Percentiles rank a stretch among this genome's conserved stretches.
Evolutionary conservation across 345 rosid genomes (phyloP).

Genomic region (Citrus glauca): DNA sequence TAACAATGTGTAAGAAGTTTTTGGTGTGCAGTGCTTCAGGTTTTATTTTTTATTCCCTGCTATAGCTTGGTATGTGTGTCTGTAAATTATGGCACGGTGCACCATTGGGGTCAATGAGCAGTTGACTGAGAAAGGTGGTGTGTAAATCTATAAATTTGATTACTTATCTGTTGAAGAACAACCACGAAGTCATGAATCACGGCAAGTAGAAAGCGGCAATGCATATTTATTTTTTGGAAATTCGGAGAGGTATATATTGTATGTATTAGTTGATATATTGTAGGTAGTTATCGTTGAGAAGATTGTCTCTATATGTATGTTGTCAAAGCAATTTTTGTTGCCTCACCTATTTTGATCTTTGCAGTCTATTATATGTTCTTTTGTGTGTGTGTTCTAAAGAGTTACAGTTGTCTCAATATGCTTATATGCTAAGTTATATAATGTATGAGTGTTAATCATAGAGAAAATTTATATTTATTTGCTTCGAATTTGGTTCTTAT

Average conservation of each 20-base stretch:
- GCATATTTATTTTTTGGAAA: not conserved
- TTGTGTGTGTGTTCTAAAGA: too few relatives aligned
- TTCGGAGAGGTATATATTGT: not conserved
- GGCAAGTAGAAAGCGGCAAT: not conserved
- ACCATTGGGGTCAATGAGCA: not conserved
- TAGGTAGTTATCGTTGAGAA: not conserved
- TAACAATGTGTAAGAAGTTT: not conserved
- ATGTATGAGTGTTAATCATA: not conserved
- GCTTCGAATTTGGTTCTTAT: not conserved
- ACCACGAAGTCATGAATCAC: not conserved
- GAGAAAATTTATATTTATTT: not conserved
- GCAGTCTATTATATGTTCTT: not conserved
- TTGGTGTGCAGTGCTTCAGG: not conserved
- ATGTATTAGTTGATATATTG: not conserved
- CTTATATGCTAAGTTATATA: not conserved
- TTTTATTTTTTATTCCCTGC: not conserved
- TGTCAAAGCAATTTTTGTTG: not conserved
- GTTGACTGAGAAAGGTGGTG: too few relatives aligned
- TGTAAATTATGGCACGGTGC: too few relatives aligned
- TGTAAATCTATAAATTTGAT: not conserved
- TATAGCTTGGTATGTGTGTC: too few relatives aligned
- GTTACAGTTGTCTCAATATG: not conserved
- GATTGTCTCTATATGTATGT: not conserved
- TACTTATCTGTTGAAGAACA: not conserved
- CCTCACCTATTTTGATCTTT: not conserved